Base-by-base conservation (phyloP, 441 rosid genomes). In the Erodium trifolium region DNA sequence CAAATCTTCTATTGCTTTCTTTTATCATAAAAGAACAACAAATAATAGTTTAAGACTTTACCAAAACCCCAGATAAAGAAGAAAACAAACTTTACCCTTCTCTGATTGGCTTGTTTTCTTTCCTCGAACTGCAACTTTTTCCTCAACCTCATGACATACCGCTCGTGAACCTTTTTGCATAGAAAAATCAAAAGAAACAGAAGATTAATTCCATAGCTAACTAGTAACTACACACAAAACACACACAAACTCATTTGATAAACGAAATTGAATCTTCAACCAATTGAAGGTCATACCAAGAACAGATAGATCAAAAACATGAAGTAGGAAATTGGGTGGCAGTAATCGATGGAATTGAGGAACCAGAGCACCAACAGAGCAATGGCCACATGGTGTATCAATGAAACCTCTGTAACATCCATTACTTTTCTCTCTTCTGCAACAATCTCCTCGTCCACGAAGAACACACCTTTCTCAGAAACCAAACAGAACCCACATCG, bases 111-210 rank as follows among this genome's bases (percentile, higher is more conserved):
- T 73, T 87, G 86, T 71, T 81, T 87, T 74, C 78, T 82, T 70
- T 85, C 96, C 68, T 93, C 85, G 23, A 77, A 87, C 80, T 82
- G 88, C 77, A 93, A 16, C 75, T 82, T 88, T 77, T 65, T 88
- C 79, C 81, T 75, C 83, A 93, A 68, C 80, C 87, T 86, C 92
- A 73, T 79, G 51, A 85, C 82, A 76, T 81, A 86, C 27, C 81
- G 82, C 70, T 88, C 96, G 71, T 93, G 88, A 77, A 89, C 89
- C 97, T 93, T 73, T 31, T 37, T 10, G 31, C 31, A 19, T 31
- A 59, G 34, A 10, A 59, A 23, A 59, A 59, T 59, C 31, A 43
- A 29, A 51, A 55, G 47, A 72, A 59, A 67, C n/a, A 31, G 14
- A 59, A 18, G 19, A 59, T 18, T 11, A 18, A 59, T 18, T 23